Evolutionary conservation across 208 protist genomes (phyloP), one percentile per base, ranked within the genome.

Genomic region (Crithidia sp.): DNA sequence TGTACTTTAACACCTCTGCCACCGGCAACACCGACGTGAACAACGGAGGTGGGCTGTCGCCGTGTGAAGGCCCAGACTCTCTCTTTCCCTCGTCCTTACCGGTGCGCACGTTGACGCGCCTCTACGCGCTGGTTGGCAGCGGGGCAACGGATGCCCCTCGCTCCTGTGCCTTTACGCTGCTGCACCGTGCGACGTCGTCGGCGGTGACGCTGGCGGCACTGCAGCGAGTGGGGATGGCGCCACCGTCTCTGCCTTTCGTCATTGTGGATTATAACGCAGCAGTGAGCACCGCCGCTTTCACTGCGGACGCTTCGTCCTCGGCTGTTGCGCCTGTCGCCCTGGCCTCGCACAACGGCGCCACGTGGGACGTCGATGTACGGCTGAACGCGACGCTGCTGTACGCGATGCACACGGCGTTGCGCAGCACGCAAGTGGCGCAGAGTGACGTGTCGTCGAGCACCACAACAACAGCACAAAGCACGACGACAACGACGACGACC

Each of bases 331-430:
- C 28, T 28, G 28, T 28, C 28, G 28, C 14, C 67, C 16, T 58
- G 36, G 3, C 19, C 6, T 61, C 66, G 8, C 53, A 39, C 41
- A 50, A 45, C 60, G 74, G 57, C 8, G 53, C 55, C 8, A 66
- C 74, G 53, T 79, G 74, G 74, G 74, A 73, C 45, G 44, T 52
- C 10, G 53, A 56, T 6, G 63, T 79, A 53, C 74, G 65, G 74
- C 61, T 79, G 2, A 79, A 79, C 45, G 74, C 74, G 13, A 70
- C 67, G 44, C 60, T 64, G 67, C 40, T 79, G 67, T 69, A 70
- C 59, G 60, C 50, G 17, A 63, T 79, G 66, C 74, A 79, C 74
- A 43, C 16, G 12, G 57, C 74, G 9, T 60, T 70, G 54, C 56
- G 67, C 14, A n/a, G 16, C 7, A 44, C 43, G 12, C 40, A 50